phyloP scores from a whole-genome alignment of 495 filamentous ascomycete genomes.

The Penicillium herquei region DNA sequence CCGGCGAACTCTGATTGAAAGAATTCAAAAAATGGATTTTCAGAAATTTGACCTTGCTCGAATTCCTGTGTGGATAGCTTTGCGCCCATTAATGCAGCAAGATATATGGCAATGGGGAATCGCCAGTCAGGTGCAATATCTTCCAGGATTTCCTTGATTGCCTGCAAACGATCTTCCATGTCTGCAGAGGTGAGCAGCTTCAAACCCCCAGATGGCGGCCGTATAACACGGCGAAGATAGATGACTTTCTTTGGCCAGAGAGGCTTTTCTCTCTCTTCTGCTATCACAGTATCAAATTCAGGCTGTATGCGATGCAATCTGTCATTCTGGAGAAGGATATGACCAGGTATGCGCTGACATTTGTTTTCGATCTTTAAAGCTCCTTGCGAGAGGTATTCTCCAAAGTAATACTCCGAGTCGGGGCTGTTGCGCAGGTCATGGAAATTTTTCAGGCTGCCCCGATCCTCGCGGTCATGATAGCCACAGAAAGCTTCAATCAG shows the following conservation, averaged over 20 bases:
- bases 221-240: conserved; percentile 1
- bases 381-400: conserved; percentile 39
- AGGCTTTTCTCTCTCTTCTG: neutral
- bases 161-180: neutral
- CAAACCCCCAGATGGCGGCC: neutral
- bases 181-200: neutral
- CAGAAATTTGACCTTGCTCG: too few relatives aligned
- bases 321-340: conserved; percentile 2
- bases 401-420: conserved; percentile 29
- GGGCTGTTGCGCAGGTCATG: conserved; percentile 7
- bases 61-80: too few relatives aligned
- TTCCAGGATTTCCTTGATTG: conserved; percentile 3
- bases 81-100: conserved; percentile 3
- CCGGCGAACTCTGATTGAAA: too few relatives aligned
- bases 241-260: conserved; percentile 4
- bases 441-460: conserved; percentile 9
- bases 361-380: conserved; percentile 25
- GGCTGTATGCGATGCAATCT: conserved; percentile 8
- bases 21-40: too few relatives aligned
- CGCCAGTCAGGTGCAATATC: neutral
- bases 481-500: conserved; percentile 23
- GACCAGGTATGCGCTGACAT: conserved; percentile 9
- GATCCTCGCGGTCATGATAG: neutral
- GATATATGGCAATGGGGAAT: conserved; percentile 6
- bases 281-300: neutral